Conservation (phyloP, 495 filamentous ascomycete genomes). For the Copromyces sp. region DNA sequence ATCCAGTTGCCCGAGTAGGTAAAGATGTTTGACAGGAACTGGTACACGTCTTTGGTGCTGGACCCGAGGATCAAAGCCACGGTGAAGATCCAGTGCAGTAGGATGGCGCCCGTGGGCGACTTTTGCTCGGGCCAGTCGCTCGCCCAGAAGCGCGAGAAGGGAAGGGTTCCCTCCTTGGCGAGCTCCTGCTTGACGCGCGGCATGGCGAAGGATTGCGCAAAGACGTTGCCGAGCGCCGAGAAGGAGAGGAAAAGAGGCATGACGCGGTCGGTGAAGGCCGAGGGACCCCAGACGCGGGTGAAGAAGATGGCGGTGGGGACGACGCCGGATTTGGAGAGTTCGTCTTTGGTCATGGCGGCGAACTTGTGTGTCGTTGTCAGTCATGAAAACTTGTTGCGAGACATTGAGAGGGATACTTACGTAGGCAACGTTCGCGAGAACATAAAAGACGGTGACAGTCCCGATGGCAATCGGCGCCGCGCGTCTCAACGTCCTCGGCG, state of each 20-base stretch:
- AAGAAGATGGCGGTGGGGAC: conserved; percentile 52
- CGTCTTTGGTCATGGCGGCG: conserved; percentile 45
- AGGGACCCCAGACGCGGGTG: conserved; percentile 41
- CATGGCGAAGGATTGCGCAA: conserved; percentile 53
- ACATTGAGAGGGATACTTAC: conserved; percentile 20
- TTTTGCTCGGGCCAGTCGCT: conserved; percentile 47
- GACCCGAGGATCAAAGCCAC: conserved; percentile 45
- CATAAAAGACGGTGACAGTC: conserved; percentile 47
- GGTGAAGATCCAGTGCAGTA: conserved; percentile 54
- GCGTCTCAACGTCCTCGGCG: conserved; percentile 44
- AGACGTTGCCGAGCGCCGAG: conserved; percentile 56
- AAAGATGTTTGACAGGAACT: conserved; percentile 23
- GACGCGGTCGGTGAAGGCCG: conserved; percentile 30
- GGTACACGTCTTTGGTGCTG: conserved; percentile 13
- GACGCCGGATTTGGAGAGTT: conserved; percentile 42
- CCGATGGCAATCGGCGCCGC: conserved; percentile 48
- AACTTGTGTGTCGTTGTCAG: conserved; percentile 37
- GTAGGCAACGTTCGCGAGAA: conserved; percentile 44
- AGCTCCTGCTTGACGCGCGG: conserved; percentile 50
- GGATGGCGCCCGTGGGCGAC: conserved; percentile 47
- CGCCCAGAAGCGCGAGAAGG: conserved; percentile 47
- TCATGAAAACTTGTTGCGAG: background rate
- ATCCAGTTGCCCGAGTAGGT: conserved; percentile 29
- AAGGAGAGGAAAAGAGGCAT: conserved; percentile 53
- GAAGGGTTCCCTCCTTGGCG: conserved; percentile 49